A percentile compares a stretch with the other conserved stretches of the same genome.
phyloP scores from a whole-genome alignment of 1,284 basidiomycete species.

The Cystobasidium pallidum region DNA sequence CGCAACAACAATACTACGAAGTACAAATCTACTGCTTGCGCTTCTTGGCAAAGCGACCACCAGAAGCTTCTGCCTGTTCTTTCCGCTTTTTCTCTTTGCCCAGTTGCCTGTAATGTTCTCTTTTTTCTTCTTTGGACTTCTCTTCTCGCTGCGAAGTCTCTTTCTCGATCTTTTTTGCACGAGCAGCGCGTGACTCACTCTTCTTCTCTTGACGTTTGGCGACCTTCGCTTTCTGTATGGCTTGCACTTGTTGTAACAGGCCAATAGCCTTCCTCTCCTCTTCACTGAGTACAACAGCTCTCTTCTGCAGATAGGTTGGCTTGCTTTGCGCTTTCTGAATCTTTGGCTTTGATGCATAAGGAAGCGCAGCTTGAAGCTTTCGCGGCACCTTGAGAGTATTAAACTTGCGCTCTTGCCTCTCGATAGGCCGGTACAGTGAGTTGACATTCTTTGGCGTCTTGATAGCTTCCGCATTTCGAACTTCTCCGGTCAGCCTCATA shows the following conservation, averaged over 20 bases:
- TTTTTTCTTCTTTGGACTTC: slow-evolving; percentile 70
- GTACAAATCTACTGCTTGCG: slow-evolving; percentile 8
- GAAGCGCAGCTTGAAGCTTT: slow-evolving; percentile 84
- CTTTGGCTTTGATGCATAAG: slow-evolving; percentile 91
- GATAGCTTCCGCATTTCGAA: slow-evolving; percentile 78
- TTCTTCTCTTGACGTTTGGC: slow-evolving; percentile 79
- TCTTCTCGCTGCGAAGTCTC: slow-evolving; percentile 38
- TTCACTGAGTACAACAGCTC: slow-evolving; percentile 91
- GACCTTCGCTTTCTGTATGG: slow-evolving; percentile 85
- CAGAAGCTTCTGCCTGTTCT: slow-evolving; percentile 29
- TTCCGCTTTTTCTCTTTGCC: slow-evolving; percentile 44
- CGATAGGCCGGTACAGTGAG: slow-evolving; percentile 82
- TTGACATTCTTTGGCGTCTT: slow-evolving; percentile 82
- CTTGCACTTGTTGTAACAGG: slow-evolving; percentile 92
- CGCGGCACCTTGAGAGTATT: slow-evolving; percentile 87
- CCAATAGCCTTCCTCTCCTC: slow-evolving; percentile 91
- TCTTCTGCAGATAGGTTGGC: slow-evolving; percentile 81
- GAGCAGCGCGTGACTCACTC: slow-evolving; percentile 62
- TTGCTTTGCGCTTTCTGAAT: slow-evolving; percentile 72
- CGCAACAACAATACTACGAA: not conserved
- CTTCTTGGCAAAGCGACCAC: slow-evolving; percentile 32
- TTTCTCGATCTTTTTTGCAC: slow-evolving; percentile 46
- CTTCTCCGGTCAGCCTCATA: slow-evolving; percentile 93
- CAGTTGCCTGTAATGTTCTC: slow-evolving; percentile 59
- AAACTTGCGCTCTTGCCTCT: slow-evolving; percentile 80